Evolutionary conservation across 1,284 basidiomycete genomes (phyloP), one percentile per base, ranked within the genome.

Genomic region (Ustilago vetiveriae): DNA sequence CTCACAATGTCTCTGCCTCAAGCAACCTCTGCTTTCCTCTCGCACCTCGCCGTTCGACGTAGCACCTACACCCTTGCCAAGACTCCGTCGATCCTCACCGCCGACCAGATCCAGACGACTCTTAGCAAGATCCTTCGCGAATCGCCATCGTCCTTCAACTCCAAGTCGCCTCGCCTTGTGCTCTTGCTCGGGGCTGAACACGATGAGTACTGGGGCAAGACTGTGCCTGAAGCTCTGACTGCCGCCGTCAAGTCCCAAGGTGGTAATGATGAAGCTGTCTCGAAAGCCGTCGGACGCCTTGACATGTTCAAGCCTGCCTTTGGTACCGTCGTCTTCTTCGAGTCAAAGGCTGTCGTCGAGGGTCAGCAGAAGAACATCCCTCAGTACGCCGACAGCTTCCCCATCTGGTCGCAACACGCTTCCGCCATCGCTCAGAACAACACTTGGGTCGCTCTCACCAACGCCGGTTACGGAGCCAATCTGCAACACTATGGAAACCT

Each of bases 271-370:
- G 45, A 55, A 23, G 64, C 70, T 5, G 51, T 69, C 32, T 38
- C 73, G 14, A 37, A 48, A 8, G 71, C 74, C 7, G 40, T 67
- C 17, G 54, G 51, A 14, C 71, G 77, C 11, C 75, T 85, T 35
- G 74, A 75, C 33, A 70, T 66, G 17, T 85, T 84, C 78, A 72
- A 77, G 43, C 66, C 77, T 10, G 85, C 81, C 10, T 80, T 83
- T 57, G 85, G 84, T 24, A 85, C 85, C 9, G 81, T 85, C 36
- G 62, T 85, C 40, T 84, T 86, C 77, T 85, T 76, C 48, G 79
- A 81, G 47, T 53, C 59, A 32, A 44, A 52, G 21, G 56, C 40
- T 13, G 53, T 69, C 16, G 67, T 82, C 33, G 53, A 79, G 42
- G 59, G 52, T 4, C 49, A 75, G 11, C 82, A 84, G 65, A 78